Evolutionary conservation across 2,329 filamentous ascomycete species (phyloP).

Genomic region (Talaromyces islandicus): DNA sequence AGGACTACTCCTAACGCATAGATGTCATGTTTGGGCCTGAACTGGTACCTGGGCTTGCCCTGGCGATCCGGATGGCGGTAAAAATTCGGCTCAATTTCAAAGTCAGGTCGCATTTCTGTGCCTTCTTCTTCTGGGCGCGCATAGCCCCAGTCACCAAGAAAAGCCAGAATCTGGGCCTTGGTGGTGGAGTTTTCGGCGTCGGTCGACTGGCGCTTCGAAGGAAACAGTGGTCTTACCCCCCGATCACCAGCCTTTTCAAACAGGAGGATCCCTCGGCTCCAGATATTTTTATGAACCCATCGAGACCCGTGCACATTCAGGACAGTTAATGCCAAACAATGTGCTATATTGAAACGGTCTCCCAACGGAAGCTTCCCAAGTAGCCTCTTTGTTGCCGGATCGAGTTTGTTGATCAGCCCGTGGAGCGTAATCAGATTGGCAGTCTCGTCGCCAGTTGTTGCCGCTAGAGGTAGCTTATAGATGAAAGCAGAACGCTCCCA

Average conservation of each 20-base stretch:
- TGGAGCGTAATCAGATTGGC: slow-evolving; percentile 13
- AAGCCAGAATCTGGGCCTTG: slow-evolving; percentile 14
- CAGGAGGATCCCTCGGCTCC: slow-evolving; percentile 23
- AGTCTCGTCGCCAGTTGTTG: neutral
- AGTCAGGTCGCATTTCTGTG: slow-evolving; percentile 19
- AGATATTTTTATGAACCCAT: slow-evolving; percentile 26
- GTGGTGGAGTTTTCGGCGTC: neutral
- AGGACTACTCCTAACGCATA: slow-evolving; percentile 35
- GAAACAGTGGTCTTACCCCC: slow-evolving; percentile 1
- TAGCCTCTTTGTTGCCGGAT: neutral
- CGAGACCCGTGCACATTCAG: slow-evolving; percentile 20
- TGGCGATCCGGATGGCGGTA: slow-evolving; percentile 29
- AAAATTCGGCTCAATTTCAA: slow-evolving; percentile 21
- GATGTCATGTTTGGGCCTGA: slow-evolving; percentile 29
- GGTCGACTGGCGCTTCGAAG: slow-evolving; percentile 7
- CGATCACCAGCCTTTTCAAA: slow-evolving; percentile 13
- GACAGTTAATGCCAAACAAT: slow-evolving; percentile 20
- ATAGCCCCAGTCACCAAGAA: slow-evolving; percentile 22
- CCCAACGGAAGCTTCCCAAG: slow-evolving; percentile 13
- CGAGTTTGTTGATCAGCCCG: slow-evolving; percentile 2
- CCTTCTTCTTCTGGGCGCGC: slow-evolving; percentile 18
- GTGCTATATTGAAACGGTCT: slow-evolving; percentile 21
- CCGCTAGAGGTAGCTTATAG: slow-evolving; percentile 17
- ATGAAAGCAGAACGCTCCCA: slow-evolving; percentile 20
- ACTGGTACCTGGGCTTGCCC: slow-evolving; percentile 21